Evolutionary conservation across 73 alveolate species (phyloP).

Genomic region (Blepharisma japonicum): DNA sequence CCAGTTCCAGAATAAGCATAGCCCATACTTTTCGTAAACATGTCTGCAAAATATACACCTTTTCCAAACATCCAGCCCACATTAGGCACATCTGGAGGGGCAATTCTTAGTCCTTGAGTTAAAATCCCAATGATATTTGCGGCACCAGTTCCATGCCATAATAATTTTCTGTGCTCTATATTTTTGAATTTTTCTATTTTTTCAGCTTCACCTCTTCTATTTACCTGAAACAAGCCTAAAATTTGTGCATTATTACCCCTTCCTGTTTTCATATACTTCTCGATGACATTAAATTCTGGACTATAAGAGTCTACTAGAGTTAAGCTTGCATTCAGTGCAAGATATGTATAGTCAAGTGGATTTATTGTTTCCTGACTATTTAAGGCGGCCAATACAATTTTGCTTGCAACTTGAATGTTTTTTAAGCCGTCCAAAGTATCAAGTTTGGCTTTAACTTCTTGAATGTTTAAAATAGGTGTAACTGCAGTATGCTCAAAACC

Average conservation of each 20-base stretch:
- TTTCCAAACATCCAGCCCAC: slow-evolving; percentile 87
- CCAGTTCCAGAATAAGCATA: slow-evolving; percentile 54
- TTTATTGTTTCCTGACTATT: slow-evolving; percentile 43
- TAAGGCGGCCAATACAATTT: slow-evolving; percentile 73
- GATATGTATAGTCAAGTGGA: slow-evolving; percentile 71
- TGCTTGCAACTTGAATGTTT: slow-evolving; percentile 72
- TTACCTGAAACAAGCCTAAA: slow-evolving; percentile 65
- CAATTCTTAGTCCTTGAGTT: slow-evolving; percentile 75
- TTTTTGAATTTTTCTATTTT: slow-evolving; percentile 51
- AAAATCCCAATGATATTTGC: slow-evolving; percentile 83
- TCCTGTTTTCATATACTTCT: slow-evolving; percentile 65
- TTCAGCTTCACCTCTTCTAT: slow-evolving; percentile 75
- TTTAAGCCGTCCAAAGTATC: slow-evolving; percentile 52
- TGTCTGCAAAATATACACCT: slow-evolving; percentile 93
- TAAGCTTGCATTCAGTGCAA: slow-evolving; percentile 52
- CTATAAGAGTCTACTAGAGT: slow-evolving; percentile 45
- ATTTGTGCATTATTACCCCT: slow-evolving; percentile 44
- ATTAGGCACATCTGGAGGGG: slow-evolving; percentile 88
- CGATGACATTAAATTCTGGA: slow-evolving; percentile 71
- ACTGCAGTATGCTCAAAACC: slow-evolving; percentile 68
- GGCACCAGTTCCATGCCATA: slow-evolving; percentile 93
- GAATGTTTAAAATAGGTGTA: slow-evolving; percentile 54
- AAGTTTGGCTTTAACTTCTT: slow-evolving; percentile 40
- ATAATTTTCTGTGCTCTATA: slow-evolving; percentile 63
- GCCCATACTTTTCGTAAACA: slow-evolving; percentile 59